Conservation (phyloP, 2,329 filamentous ascomycete species). For the Penicillium olsonii region DNA sequence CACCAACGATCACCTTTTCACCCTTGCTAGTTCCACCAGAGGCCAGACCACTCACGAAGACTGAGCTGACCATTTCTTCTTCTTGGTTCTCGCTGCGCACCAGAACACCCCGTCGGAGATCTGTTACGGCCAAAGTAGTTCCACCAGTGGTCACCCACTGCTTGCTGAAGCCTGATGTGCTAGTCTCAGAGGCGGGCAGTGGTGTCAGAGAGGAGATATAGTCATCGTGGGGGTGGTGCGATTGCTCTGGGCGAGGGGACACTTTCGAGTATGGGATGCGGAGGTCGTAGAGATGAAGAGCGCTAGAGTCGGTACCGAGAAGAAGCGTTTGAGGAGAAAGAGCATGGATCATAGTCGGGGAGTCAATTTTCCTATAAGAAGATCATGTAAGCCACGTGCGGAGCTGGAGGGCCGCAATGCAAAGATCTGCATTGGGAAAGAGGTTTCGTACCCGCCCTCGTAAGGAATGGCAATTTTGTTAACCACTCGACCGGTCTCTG, state of each 20-base stretch:
- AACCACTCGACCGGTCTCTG: constrained; percentile 65
- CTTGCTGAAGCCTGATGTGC: constrained; percentile 85
- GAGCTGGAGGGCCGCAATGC: neutral
- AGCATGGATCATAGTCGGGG: constrained; percentile 77
- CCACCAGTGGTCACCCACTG: constrained; percentile 95
- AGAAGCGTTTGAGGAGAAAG: constrained; percentile 87
- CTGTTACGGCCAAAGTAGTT: constrained; percentile 85
- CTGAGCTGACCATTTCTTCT: constrained; percentile 82
- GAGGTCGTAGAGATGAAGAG: constrained; percentile 84
- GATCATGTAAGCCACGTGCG: constrained; percentile 9
- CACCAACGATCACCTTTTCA: constrained; percentile 73
- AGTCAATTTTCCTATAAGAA: constrained; percentile 56
- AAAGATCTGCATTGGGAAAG: constrained; percentile 5
- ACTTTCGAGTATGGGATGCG: constrained; percentile 60
- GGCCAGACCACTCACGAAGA: constrained; percentile 75
- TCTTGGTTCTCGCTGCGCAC: constrained; percentile 93
- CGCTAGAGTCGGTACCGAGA: constrained; percentile 85
- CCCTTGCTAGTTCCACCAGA: constrained; percentile 68
- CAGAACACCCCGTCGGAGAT: constrained; percentile 81
- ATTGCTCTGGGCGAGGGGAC: constrained; percentile 69
- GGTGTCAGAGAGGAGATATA: constrained; percentile 88
- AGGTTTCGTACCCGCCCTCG: constrained; percentile 41
- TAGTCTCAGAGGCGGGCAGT: constrained; percentile 75
- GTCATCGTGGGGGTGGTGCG: constrained; percentile 84
- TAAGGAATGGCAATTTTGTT: constrained; percentile 78